Evolutionary conservation across 2,329 filamentous ascomycete genomes (phyloP), one percentile per base, ranked within the genome.

Genomic region (Fusarium falciforme): DNA sequence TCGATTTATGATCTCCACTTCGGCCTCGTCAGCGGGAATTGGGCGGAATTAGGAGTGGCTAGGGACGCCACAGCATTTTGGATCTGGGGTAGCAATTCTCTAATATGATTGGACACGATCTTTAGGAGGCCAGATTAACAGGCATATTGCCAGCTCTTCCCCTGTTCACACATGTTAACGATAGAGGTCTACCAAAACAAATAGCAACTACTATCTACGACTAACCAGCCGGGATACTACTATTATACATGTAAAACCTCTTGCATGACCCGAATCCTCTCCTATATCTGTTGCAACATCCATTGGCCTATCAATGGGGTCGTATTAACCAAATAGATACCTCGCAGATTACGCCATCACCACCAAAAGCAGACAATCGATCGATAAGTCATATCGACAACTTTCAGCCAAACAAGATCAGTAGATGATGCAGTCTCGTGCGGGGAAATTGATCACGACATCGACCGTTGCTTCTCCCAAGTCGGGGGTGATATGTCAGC

Each of bases 401-500:
- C 11, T 27, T n/a, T 2, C 25, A 33, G 14, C 59, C 59, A 62
- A 52, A 62, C 40, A 35, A 12, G 42, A 20, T 9, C 8, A 12
- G 33, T 4, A 62, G 14, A 54, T 54, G 25, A 62, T 52, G 59
- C 29, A 38, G 33, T 38, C 22, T 9, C 17, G 59, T 62, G 59
- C 59, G 59, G 59, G 59, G 59, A 62, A 61, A n/a, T 10, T 9
- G 31, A 62, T 62, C 59, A 62, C 59, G 59, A 62, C 59, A 62
- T 62, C 59, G 42, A 9, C 31, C 3, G 27, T 52, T 61, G 59
- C 59, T 52, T 61, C 42, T 29, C 22, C 27, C 81, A 54, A 79
- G 16, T n/a, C 11, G 35, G 35, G 17, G 10, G 33, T 31, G 22
- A 52, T 54, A 36, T 62, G 60, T 62, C 10, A 52, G 60, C 60